Base-by-base conservation (phyloP, 257 asterid genomes). In the Leptodermis oblonga region DNA sequence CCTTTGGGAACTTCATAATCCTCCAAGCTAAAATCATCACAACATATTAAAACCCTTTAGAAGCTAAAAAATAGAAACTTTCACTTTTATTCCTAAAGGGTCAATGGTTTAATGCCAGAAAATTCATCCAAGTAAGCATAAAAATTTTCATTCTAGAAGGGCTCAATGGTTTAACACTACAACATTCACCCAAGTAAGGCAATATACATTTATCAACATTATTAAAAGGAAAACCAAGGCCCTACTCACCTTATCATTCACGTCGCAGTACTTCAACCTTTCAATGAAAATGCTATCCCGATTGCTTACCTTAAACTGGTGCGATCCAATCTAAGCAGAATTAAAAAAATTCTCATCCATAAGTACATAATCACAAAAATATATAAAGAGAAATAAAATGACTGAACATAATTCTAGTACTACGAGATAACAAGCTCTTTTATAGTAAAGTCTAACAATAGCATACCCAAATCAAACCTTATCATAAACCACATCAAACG, bases 301-400 rank as follows among this genome's bases (percentile, higher is more conserved):
- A 68, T 90, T 92, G 91, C 98, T 86, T 78, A 90, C 97, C 79
- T 92, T 92, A 84, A 90, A 92, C 76, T 92, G 97, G 77, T 92
- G 97, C 43, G 98, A 86, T 54, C 98, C 98, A 82, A 92, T 81
- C 98, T 92, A 83, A 73, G 73, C 12, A 76, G 33, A 39, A 43
- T 48, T 62, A 55, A 15, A 34, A 13, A 31, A 68, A 4, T 48
- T 2, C 39, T 34, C 3, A 41, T 23, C 22, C 17, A 43, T 34
- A 37, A 9, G 25, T 42, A 25, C 5, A 45, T 22, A 37, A 62
- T 20, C 41, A 23, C 22, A 34, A 28, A 26, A 37, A 58, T 10
- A 56, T 18, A 10, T 41, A 17, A 17, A 4, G 9, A 51, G 12
- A 4, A 46, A 3, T 1, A 48, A 33, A 28, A 46, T 46, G n/a